These are phyloP conservation scores for Breynia disticha DNA, from an alignment of 441 rosid genomes.

Conservation along the genomic window DNA sequence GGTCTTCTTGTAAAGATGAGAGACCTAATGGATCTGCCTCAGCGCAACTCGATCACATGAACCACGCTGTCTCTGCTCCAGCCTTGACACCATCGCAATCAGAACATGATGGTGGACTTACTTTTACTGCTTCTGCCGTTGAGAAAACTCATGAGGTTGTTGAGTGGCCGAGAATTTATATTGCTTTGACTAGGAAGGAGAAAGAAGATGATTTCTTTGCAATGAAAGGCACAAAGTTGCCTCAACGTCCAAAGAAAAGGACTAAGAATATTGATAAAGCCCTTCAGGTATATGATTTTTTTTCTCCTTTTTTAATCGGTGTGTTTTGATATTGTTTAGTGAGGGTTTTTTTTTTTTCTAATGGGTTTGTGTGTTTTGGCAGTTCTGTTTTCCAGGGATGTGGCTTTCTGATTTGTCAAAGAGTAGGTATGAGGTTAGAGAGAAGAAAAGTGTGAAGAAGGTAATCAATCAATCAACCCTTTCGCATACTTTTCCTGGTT, in stretches of 20 bases:
- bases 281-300: constrained; percentile 63
- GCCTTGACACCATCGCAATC: constrained; percentile 4
- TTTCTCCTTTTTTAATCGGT: too few species aligned
- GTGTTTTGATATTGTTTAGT: background rate
- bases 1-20: constrained; percentile 28
- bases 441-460: constrained; percentile 70
- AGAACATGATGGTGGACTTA: constrained; percentile 11
- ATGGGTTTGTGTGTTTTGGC: constrained; percentile 19
- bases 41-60: constrained; percentile 17
- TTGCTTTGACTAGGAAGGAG: constrained; percentile 58
- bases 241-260: constrained; percentile 63
- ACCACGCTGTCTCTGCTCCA: constrained; percentile 14
- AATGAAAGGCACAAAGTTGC: constrained; percentile 63
- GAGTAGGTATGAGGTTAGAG: constrained; percentile 64
- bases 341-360: background rate
- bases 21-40: constrained; percentile 36
- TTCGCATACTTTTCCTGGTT: background rate
- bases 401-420: constrained; percentile 58
- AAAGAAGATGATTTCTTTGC: constrained; percentile 64
- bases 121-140: constrained; percentile 10
- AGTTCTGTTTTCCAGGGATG: constrained; percentile 73
- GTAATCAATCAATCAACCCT: constrained; percentile 18
- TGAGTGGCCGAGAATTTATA: constrained; percentile 45
- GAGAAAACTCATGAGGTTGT: constrained; percentile 21
- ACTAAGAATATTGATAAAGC: constrained; percentile 54